Conservation (phyloP, 192 early-diverging fungal species). For the Chytriomyces confervae region DNA sequence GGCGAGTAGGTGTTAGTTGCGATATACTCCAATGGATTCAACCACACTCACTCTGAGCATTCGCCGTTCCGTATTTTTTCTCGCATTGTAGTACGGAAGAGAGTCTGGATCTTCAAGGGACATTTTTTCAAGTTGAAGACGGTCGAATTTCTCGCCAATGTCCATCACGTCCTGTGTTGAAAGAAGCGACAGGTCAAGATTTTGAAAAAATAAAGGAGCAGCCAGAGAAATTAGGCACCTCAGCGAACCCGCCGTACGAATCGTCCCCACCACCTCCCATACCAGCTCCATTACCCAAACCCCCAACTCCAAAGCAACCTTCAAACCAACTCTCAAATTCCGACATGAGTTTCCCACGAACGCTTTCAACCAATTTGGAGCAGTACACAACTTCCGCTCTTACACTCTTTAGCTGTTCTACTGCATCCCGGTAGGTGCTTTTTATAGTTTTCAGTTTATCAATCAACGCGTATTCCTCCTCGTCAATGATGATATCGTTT, state of each 20-base stretch:
- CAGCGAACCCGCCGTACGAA: constrained; percentile 12
- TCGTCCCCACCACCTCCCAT: constrained; percentile 8
- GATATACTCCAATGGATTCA: too few relatives aligned
- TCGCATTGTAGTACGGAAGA: constrained; percentile 63
- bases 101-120: constrained; percentile 64
- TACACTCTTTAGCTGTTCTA: constrained; percentile 43
- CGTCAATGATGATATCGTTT: constrained; percentile 56
- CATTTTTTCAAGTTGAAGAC: constrained; percentile 64
- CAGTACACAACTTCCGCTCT: constrained; percentile 62
- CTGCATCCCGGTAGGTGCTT: constrained; percentile 48
- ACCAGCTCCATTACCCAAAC: constrained; percentile 32
- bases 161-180: constrained; percentile 58
- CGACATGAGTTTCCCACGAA: constrained; percentile 61
- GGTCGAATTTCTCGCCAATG: constrained; percentile 67
- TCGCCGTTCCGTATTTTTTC: constrained; percentile 57
- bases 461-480: constrained; percentile 58
- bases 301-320: constrained; percentile 48
- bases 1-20: too few relatives aligned
- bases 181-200: background rate
- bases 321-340: constrained; percentile 70
- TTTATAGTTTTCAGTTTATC: constrained; percentile 53
- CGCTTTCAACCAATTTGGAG: constrained; percentile 59
- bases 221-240: background rate
- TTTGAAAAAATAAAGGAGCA: background rate
- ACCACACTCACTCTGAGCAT: constrained; percentile 27